Percentiles rank a stretch among this genome's conserved stretches.
Evolutionary conservation across 768 basidiomycete species (phyloP).

Genomic region (Tricholoma matsutake): DNA sequence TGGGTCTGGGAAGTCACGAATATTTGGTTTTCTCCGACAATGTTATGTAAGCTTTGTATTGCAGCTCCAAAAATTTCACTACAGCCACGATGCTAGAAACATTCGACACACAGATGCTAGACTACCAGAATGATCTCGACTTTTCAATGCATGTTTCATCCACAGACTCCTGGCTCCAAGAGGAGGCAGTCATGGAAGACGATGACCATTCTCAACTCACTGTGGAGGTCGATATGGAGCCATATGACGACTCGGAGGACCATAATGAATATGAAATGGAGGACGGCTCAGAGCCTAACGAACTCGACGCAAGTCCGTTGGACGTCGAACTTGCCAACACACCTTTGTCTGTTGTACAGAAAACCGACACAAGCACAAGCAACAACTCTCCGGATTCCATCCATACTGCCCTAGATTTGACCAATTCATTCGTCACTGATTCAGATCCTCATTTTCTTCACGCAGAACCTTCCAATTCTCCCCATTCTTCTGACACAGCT

Average conservation of each 20-base stretch:
- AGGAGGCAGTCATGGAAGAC: slow-evolving; percentile 60
- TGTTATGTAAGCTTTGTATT: slow-evolving; percentile 17
- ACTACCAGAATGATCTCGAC: slow-evolving; percentile 55
- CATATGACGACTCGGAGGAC: slow-evolving; percentile 35
- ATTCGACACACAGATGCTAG: slow-evolving; percentile 64
- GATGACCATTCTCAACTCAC: slow-evolving; percentile 32
- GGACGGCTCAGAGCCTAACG: slow-evolving; percentile 35
- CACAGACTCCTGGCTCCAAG: slow-evolving; percentile 50
- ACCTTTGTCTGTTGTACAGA: slow-evolving; percentile 19
- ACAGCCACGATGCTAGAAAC: slow-evolving; percentile 46
- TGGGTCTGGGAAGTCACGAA: too few species aligned
- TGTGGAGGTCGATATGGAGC: slow-evolving; percentile 65
- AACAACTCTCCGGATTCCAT: slow-evolving; percentile 20
- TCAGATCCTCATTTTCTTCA: background rate
- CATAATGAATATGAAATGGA: slow-evolving; percentile 58
- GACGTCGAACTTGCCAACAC: slow-evolving; percentile 51
- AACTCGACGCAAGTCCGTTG: slow-evolving; percentile 24
- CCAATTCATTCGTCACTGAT: background rate
- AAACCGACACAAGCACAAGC: background rate
- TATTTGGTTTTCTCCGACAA: too few species aligned
- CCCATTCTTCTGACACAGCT: background rate
- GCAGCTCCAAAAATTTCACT: background rate
- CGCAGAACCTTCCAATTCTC: background rate
- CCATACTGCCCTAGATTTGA: slow-evolving; percentile 1
- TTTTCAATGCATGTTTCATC: slow-evolving; percentile 54